Evolutionary conservation across 1,284 basidiomycete species (phyloP), one percentile per base, ranked within the genome.

Genomic region (Mycena sp.): DNA sequence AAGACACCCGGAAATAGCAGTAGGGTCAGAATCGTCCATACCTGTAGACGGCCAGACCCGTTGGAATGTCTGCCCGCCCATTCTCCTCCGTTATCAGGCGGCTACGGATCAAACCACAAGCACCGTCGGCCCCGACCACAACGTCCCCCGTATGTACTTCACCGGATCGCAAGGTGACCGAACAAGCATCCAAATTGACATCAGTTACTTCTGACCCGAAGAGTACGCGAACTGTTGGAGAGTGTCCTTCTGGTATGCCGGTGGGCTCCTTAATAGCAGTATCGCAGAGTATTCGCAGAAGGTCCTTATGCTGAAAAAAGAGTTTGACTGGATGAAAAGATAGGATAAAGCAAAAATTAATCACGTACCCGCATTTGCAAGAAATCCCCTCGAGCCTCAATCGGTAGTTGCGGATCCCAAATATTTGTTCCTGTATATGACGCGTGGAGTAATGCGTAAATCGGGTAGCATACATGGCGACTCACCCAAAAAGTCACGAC

Each of bases 51-150:
- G 61, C 54, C 1, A 67, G 49, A 1, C 61, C 58, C 2, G 9
- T 54, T 1, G 29, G 57, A n/a, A 26, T 48, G 23, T 58, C 52
- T 5, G 53, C 45, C 14, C 37, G 25, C 5, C 44, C 35, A 3
- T 23, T 38, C 30, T 67, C 50, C 19, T 64, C 58, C 6, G 2
- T 25, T 17, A 61, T 19, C 19, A 67, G 14, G 1, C 37, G 21
- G 23, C 32, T 21, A 2, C 65, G 65, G 7, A 66, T 10, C 11
- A 54, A 30, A 4, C 64, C 64, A 28, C 11, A 32, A 14, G 56
- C 51, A 6, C 64, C 64, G 19, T 66, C 64, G 2, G 64, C 64
- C 2, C 64, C 64, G 26, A 66, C 55, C 7, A 66, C 25, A 4
- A 38, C 64, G 21, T 66, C 52, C 2, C 44, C 64, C 10, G 1